phyloP scores from a whole-genome alignment of 371 early-diverging fungal species.

The Syncephalastrum monosporum region DNA sequence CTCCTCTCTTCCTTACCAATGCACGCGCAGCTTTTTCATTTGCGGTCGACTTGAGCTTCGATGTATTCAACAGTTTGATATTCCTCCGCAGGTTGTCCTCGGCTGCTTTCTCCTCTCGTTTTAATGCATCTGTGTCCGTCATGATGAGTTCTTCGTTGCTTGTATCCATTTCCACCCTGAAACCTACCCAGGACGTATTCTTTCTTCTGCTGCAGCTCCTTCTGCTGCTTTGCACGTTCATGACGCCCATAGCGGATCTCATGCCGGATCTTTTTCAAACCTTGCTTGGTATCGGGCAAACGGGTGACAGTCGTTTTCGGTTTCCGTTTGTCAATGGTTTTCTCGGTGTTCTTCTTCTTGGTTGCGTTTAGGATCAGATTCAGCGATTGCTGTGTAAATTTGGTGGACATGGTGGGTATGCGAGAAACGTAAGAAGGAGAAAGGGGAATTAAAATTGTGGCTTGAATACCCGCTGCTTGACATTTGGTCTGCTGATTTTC shows the following conservation, averaged over 20 bases:
- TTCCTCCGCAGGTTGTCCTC: slow-evolving; percentile 38
- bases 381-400: slow-evolving; percentile 5
- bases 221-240: slow-evolving; percentile 33
- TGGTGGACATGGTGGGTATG: slow-evolving; percentile 4
- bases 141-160: too few species aligned
- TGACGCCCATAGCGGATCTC: slow-evolving; percentile 59
- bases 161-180: too few species aligned
- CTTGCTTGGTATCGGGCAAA: slow-evolving; percentile 58
- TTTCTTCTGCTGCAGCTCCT: slow-evolving; percentile 35
- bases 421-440: slow-evolving; percentile 2
- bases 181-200: slow-evolving; percentile 53
- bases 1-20: slow-evolving; percentile 17
- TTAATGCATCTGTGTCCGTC: slow-evolving; percentile 21
- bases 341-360: slow-evolving; percentile 12
- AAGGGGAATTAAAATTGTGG: slow-evolving; percentile 2
- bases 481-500: not conserved
- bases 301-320: slow-evolving; percentile 4
- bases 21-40: slow-evolving; percentile 34
- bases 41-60: slow-evolving; percentile 28
- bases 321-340: slow-evolving; percentile 8
- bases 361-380: slow-evolving; percentile 23
- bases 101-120: slow-evolving; percentile 23
- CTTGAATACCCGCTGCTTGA: not conserved
- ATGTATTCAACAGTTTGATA: slow-evolving; percentile 26
- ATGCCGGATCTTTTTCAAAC: slow-evolving; percentile 56